Conservation (phyloP, 2,329 filamentous ascomycete genomes). For the Sporothrix globosa region DNA sequence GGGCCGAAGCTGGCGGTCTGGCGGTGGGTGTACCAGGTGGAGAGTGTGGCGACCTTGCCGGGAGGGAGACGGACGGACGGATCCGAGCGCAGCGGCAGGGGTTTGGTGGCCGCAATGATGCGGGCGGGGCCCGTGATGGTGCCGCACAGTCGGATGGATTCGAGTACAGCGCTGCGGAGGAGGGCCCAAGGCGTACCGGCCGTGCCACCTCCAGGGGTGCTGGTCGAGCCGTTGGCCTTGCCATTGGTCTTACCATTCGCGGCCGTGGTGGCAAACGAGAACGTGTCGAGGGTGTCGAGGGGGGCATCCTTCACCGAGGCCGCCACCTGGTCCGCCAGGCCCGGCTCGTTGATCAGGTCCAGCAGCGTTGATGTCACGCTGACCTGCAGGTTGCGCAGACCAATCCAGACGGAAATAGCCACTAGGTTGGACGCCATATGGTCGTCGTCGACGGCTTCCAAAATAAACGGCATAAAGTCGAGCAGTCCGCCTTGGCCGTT, state of each 20-base stretch:
- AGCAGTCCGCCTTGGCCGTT: slow-evolving; percentile 28
- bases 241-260: background rate
- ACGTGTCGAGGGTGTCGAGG: slow-evolving; percentile 23
- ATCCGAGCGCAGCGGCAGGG: slow-evolving; percentile 25
- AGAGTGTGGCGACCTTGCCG: slow-evolving; percentile 29
- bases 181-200: slow-evolving; percentile 29
- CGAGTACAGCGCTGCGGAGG: slow-evolving; percentile 28
- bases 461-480: slow-evolving; percentile 32
- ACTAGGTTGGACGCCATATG: slow-evolving; percentile 27
- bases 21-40: slow-evolving; percentile 27
- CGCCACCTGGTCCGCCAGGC: slow-evolving; percentile 26
- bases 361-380: slow-evolving; percentile 30
- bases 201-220: slow-evolving; percentile 10
- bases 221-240: background rate
- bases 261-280: slow-evolving; percentile 5
- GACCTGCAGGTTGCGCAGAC: slow-evolving; percentile 32
- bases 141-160: slow-evolving; percentile 31
- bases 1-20: slow-evolving; percentile 16
- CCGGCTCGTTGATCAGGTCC: slow-evolving; percentile 32
- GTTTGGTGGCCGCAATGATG: slow-evolving; percentile 23
- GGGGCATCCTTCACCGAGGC: slow-evolving; percentile 12
- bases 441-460: slow-evolving; percentile 30
- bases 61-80: slow-evolving; percentile 18
- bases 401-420: slow-evolving; percentile 30
- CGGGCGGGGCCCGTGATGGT: slow-evolving; percentile 29